Conservation (phyloP, 2,329 filamentous ascomycete genomes). For the Colletotrichum nymphaeae region DNA sequence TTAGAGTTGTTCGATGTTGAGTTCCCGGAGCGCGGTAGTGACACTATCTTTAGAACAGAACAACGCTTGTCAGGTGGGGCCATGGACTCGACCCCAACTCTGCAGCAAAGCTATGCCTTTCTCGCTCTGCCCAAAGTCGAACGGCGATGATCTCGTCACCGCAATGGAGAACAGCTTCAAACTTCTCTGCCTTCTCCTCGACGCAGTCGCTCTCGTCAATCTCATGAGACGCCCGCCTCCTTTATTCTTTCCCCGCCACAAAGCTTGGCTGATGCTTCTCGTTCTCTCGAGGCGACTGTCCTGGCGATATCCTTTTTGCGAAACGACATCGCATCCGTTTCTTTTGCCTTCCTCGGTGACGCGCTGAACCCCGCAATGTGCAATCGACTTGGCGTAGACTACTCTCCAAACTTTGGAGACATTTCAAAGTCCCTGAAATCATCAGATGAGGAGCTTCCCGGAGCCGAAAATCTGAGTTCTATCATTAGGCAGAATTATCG, state of each 20-base stretch:
- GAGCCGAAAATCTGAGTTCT: background rate
- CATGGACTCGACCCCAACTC: background rate
- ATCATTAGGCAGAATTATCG: background rate
- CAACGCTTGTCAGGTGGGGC: conserved; percentile 1
- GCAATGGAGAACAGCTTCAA: no score
- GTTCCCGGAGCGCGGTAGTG: background rate
- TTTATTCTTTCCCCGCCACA: background rate
- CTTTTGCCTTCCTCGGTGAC: background rate
- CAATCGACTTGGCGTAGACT: background rate
- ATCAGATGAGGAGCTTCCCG: background rate
- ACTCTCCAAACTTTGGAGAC: background rate
- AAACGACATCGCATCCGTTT: background rate
- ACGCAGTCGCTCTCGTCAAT: background rate
- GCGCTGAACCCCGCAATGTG: background rate
- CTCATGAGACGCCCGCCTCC: background rate
- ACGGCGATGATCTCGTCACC: background rate
- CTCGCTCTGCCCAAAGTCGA: background rate
- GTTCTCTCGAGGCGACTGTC: background rate
- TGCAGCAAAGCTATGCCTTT: background rate
- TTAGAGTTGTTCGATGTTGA: conserved; percentile 5
- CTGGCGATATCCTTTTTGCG: background rate
- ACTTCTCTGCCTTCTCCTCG: background rate
- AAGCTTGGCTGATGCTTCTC: background rate
- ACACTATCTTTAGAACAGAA: conserved; percentile 27
- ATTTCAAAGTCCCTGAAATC: background rate